Conservation (phyloP, 768 basidiomycete species). For the Leccinum fibrillosum region DNA sequence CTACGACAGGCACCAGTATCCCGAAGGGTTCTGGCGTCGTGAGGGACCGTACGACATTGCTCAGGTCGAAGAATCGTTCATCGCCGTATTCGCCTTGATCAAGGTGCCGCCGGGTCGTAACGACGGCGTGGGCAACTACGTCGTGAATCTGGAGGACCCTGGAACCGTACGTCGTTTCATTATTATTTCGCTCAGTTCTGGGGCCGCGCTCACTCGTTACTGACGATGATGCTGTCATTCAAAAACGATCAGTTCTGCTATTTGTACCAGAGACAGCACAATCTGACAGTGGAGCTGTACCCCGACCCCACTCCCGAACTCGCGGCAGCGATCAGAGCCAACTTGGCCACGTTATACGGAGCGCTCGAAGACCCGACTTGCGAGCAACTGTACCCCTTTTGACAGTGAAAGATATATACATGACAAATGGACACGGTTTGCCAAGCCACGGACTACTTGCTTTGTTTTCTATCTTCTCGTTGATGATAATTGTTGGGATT, state of each 20-base stretch:
- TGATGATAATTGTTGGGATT: not conserved
- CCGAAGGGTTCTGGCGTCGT: slow-evolving; percentile 18
- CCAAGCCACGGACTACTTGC: not conserved
- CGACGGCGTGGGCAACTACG: slow-evolving; percentile 6
- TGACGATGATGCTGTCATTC: not conserved
- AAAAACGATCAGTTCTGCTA: slow-evolving; percentile 13
- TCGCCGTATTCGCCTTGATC: not conserved
- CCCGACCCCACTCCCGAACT: slow-evolving; percentile 21
- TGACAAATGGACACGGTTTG: not conserved
- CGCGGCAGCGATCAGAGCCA: slow-evolving; percentile 20
- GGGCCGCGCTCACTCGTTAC: not conserved
- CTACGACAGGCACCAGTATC: slow-evolving; percentile 15
- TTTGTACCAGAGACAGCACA: slow-evolving; percentile 18
- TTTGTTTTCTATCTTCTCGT: not conserved
- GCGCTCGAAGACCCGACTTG: slow-evolving; percentile 10
- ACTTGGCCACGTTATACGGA: slow-evolving; percentile 15
- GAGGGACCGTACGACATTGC: slow-evolving; percentile 9
- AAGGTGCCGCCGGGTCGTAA: slow-evolving; percentile 14
- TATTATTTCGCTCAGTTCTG: not conserved
- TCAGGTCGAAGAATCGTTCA: slow-evolving; percentile 1
- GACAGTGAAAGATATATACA: not conserved
- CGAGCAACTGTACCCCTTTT: slow-evolving; percentile 15
- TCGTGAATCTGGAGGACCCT: too few relatives aligned
- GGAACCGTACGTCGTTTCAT: too few relatives aligned
- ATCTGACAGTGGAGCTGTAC: slow-evolving; percentile 20